These are phyloP conservation scores for Zygoascus biomembranicola DNA, from an alignment of 805 yeast genomes.

Conservation along the genomic window DNA sequence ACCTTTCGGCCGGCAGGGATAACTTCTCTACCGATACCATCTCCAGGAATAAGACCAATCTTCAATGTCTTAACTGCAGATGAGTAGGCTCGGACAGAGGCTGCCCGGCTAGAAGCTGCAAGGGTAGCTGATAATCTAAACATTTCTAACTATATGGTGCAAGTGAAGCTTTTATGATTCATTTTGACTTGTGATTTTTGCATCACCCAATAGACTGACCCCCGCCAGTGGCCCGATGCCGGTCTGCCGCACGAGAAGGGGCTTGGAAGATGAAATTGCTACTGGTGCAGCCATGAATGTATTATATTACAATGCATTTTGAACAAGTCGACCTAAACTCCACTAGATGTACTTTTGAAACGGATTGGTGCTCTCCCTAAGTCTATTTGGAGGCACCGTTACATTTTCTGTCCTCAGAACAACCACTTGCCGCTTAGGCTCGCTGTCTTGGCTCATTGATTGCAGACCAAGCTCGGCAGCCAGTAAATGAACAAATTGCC, in stretches of 20 bases:
- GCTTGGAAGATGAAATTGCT: too few species aligned
- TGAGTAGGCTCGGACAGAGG: conserved; percentile 9
- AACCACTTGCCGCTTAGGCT: conserved; percentile 68
- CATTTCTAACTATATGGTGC: neutral
- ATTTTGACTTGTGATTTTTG: neutral
- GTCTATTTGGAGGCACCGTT: conserved; percentile 32
- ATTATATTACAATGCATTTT: too few species aligned
- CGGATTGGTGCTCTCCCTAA: conserved; percentile 1
- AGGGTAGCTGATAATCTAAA: neutral
- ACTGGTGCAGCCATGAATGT: too few species aligned
- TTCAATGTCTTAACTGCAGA: conserved; percentile 14
- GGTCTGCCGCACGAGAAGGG: neutral
- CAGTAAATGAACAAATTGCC: conserved; percentile 62
- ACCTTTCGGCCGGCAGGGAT: conserved; percentile 90
- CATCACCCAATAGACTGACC: neutral
- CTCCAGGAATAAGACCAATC: conserved; percentile 77
- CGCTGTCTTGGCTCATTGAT: conserved; percentile 72
- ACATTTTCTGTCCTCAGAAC: conserved; percentile 34
- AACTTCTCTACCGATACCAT: conserved; percentile 96
- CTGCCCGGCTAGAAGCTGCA: neutral
- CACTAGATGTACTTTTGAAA: neutral
- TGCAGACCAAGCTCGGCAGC: conserved; percentile 51
- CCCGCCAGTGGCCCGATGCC: neutral
- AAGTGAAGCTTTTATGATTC: neutral
- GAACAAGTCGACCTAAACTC: too few species aligned